Evolutionary conservation across 768 basidiomycete species (phyloP), one percentile per base, ranked within the genome.

Genomic region (Tylopilus felleus): DNA sequence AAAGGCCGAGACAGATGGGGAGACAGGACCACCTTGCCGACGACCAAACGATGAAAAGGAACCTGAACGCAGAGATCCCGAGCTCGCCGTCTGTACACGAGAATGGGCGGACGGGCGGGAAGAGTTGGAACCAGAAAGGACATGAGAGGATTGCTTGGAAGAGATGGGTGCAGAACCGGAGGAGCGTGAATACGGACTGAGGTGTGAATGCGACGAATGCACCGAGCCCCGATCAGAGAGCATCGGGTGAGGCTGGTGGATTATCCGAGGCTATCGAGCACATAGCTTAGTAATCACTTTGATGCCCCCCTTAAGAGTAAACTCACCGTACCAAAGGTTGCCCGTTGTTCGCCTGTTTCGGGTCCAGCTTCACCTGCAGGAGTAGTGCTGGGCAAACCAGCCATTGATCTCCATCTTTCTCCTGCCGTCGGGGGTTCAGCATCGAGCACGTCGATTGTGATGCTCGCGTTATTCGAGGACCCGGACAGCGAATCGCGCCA

Each of bases 291-390:
- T 38, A 60, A 51, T 57, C 38, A 53, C 56, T 31, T 12, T 33
- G 28, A 55, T 23, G 22, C 31, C 21, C 19, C 13, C 42, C 41
- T 36, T 17, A 25, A 28, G 53, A 51, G 49, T 47, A 58, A 40
- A 75, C 84, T 72, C 62, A 86, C 85, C 58, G 77, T 61, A 57
- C 87, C 87, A 66, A 86, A 86, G 8, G 85, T 85, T 25, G 80
- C 77, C 47, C 82, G 70, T 35, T 77, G 74, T 35, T 71, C 72
- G 51, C 68, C 57, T 47, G 62, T 49, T 46, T 61, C 64, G 27
- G 65, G 49, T 28, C 56, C 61, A 47, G 41, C 53, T 53, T 63
- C 58, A 6, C 55, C 45, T 0, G 56, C 39, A 51, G 49, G 40
- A 66, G 50, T 41, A 67, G 67, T 5, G 36, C 51, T 51, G 12